phyloP scores from a whole-genome alignment of 2,329 filamentous ascomycete species.

The Metarhizium guizhouense region DNA sequence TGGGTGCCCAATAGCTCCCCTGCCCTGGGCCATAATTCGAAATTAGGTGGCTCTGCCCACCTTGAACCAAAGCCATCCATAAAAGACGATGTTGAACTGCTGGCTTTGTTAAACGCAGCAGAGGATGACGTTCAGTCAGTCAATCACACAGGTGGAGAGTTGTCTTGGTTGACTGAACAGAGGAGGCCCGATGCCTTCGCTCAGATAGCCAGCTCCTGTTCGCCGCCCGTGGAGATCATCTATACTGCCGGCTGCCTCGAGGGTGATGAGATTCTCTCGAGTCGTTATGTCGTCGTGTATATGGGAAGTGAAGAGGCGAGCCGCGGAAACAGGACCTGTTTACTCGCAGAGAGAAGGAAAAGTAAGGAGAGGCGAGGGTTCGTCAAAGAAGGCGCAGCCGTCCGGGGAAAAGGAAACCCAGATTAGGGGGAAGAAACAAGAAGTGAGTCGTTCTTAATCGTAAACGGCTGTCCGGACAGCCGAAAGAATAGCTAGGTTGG shows the following conservation, averaged over 20 bases:
- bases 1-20: conserved; percentile 17
- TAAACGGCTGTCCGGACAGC: conserved; percentile 1
- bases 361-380: neutral
- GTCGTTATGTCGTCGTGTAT: neutral
- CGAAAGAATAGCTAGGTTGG: neutral
- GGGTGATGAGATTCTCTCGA: neutral
- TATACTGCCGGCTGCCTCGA: neutral
- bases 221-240: neutral
- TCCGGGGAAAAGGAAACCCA: neutral
- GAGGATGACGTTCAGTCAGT: neutral
- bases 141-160: neutral
- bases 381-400: neutral
- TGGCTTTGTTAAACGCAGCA: neutral
- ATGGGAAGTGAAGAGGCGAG: neutral
- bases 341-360: neutral
- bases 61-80: conserved; percentile 4
- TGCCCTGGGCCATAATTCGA: conserved; percentile 7
- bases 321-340: neutral
- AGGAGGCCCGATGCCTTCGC: conserved; percentile 4
- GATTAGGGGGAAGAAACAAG: neutral
- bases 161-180: neutral
- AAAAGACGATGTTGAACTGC: neutral
- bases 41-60: conserved; percentile 6
- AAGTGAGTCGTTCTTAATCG: neutral
- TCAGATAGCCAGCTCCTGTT: conserved; percentile 1